Base-by-base conservation (phyloP, 441 rosid genomes). In the Daphne laureola region DNA sequence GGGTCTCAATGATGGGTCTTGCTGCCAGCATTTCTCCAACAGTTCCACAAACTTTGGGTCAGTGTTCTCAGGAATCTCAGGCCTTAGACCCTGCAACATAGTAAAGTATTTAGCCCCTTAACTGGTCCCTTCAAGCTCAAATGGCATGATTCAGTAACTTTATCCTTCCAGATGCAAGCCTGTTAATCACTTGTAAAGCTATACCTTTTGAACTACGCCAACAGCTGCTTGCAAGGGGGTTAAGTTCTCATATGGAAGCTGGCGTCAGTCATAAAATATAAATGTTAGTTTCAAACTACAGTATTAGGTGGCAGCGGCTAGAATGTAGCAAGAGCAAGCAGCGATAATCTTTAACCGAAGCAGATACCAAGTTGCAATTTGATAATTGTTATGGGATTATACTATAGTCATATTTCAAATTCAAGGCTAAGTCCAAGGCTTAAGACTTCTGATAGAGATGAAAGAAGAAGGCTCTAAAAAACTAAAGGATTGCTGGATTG, bases 181-280 rank as follows among this genome's bases (percentile, higher is more conserved):
- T 31, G 7, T 31, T 9, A 31, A 31, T 31, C 4, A 31, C 38
- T 31, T 31, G 4, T 45, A 25, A 52, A 46, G 43, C 25, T 41
- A 42, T 77, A 85, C 89, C 88, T 80, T 73, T 67, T 78, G 93
- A 55, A 79, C 73, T 23, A 84, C 88, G 13, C 86, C 81, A 11
- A 84, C 66, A 1, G 84, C 93, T 0, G 93, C 93, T 75, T 84
- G 86, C 64, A 84, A 62, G 2, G 88, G 92, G 21, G 74, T 79
- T 45, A 81, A 65, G 61, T 76, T 50, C 62, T 67, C 78, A 5
- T 84, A 79, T 38, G 93, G 88, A 71, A 84, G 77, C 93, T 84
- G 73, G 62, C 41, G 66, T 44, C 47, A 48, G 23, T 59, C 49
- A 62, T 25, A 63, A 47, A 51, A 44, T 43, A 42, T 2, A 49